Evolutionary conservation across 202 grass and related monocot species (phyloP).

Genomic region (Eragrostis tef): DNA sequence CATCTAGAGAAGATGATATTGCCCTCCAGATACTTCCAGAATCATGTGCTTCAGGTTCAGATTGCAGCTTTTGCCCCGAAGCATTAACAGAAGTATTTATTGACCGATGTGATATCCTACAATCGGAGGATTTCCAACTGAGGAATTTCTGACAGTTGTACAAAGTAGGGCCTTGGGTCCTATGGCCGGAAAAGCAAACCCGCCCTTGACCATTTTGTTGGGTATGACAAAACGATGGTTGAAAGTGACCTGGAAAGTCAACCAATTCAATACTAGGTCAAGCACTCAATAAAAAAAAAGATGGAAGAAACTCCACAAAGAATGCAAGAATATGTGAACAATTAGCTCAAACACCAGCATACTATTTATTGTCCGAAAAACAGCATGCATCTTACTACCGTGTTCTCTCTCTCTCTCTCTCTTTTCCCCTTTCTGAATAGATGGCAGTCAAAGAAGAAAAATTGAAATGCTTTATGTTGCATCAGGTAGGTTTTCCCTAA

Average conservation of each 20-base stretch:
- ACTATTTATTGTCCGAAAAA: background rate
- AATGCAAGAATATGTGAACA: background rate
- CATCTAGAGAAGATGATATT: constrained; percentile 71
- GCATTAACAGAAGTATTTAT: constrained; percentile 51
- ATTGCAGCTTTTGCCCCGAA: constrained; percentile 59
- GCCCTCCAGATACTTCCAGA: constrained; percentile 52
- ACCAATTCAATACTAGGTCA: constrained; percentile 33
- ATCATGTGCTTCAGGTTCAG: constrained; percentile 66
- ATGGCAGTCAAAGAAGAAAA: constrained; percentile 4
- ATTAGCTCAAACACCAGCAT: background rate
- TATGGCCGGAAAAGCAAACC: constrained; percentile 43
- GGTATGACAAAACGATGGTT: constrained; percentile 39
- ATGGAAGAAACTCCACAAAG: background rate
- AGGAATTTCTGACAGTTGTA: constrained; percentile 41
- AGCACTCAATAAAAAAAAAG: background rate
- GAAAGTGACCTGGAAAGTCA: constrained; percentile 56
- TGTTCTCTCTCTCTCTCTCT: background rate
- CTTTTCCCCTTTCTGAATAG: too few species aligned
- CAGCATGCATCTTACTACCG: background rate
- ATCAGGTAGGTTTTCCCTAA: background rate
- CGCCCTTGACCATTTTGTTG: constrained; percentile 34
- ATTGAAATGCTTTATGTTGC: background rate
- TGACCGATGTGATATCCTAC: constrained; percentile 39
- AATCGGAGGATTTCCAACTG: constrained; percentile 45
- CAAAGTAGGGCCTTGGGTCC: constrained; percentile 15